phyloP scores from a whole-genome alignment of 169 alveolate species.

The Perkinsus olseni region DNA sequence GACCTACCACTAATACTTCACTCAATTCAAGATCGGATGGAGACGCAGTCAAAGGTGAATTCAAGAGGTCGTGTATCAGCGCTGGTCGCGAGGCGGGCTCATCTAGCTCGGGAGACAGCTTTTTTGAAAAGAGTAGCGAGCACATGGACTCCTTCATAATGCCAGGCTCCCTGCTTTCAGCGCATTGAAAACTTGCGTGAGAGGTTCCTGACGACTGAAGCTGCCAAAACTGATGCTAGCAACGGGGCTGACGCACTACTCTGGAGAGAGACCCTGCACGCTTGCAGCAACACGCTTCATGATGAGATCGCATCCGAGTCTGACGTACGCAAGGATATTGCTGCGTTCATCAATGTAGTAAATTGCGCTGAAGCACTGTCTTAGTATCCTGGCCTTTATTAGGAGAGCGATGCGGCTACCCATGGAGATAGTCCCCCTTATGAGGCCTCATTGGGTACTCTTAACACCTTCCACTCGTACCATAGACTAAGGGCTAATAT shows the following conservation, averaged over 20 bases:
- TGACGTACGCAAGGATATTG: neutral
- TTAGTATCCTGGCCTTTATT: neutral
- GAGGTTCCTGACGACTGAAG: neutral
- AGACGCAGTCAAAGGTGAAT: neutral
- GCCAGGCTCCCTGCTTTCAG: neutral
- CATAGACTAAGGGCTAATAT: neutral
- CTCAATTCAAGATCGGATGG: neutral
- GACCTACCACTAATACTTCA: neutral
- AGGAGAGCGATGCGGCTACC: neutral
- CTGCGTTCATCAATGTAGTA: neutral
- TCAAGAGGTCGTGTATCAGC: neutral
- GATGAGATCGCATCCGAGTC: neutral
- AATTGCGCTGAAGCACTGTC: neutral
- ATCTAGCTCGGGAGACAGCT: neutral
- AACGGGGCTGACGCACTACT: neutral
- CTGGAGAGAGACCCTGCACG: neutral
- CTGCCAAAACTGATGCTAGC: neutral
- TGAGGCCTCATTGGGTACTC: neutral
- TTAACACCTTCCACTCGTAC: neutral
- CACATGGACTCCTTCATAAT: no score
- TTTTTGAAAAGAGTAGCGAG: neutral
- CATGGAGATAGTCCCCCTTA: neutral
- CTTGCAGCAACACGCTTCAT: neutral
- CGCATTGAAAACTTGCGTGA: neutral
- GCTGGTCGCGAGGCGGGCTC: neutral